phyloP scores from a whole-genome alignment of 2,329 filamentous ascomycete species.

The Claviceps fusiformis region DNA sequence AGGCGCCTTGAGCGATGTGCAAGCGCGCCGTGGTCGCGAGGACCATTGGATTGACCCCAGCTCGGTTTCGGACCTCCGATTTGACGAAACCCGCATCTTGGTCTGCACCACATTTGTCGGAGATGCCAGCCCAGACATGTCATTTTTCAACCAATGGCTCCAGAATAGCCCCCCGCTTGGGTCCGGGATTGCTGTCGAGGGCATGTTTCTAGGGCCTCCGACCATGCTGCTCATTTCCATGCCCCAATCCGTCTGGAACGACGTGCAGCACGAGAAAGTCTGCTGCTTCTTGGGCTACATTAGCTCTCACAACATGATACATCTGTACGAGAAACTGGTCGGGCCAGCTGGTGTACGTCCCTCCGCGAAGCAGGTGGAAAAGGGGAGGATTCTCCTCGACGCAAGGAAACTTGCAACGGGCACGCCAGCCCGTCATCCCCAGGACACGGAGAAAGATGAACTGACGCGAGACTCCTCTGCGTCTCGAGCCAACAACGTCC shows the following conservation, averaged over 20 bases:
- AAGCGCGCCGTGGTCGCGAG: conserved; percentile 13
- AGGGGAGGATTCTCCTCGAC: conserved; percentile 42
- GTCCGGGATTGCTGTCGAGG: conserved; percentile 48
- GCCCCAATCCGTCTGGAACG: conserved; percentile 48
- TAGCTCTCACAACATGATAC: conserved; percentile 53
- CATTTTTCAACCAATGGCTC: conserved; percentile 53
- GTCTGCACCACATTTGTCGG: conserved; percentile 55
- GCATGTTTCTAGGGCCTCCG: conserved; percentile 54
- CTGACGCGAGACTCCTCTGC: conserved; percentile 12
- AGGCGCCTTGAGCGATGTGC: conserved; percentile 11
- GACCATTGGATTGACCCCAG: conserved; percentile 33
- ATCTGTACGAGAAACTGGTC: conserved; percentile 47
- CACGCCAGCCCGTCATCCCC: conserved; percentile 16
- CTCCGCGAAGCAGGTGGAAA: conserved; percentile 40
- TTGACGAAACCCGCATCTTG: conserved; percentile 49
- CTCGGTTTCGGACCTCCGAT: conserved; percentile 39
- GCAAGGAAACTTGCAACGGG: conserved; percentile 32
- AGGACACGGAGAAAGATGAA: conserved; percentile 16
- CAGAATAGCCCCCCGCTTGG: conserved; percentile 42
- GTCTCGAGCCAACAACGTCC: conserved; percentile 12
- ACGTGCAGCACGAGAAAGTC: conserved; percentile 52
- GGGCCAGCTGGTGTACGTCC: conserved; percentile 29
- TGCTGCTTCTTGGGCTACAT: conserved; percentile 53
- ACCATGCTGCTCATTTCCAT: conserved; percentile 55
- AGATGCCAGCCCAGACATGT: conserved; percentile 52